Base-by-base conservation (phyloP, 2,329 filamentous ascomycete genomes). In the Arthrocladium fulminans region DNA sequence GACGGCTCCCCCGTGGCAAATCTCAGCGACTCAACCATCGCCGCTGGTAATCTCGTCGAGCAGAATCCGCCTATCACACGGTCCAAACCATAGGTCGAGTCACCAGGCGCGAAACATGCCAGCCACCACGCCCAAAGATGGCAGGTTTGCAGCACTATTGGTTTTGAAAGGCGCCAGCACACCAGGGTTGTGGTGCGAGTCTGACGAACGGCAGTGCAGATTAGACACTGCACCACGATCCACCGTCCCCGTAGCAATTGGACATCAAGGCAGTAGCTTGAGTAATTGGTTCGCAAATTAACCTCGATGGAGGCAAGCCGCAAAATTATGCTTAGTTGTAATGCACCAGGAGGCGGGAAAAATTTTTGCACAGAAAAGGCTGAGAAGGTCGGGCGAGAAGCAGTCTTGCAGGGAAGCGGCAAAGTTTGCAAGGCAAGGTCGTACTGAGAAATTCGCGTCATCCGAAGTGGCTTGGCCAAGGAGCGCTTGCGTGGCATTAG, bases 131-230 rank as follows among this genome's bases (percentile, higher is more conserved):
- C n/a, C 5, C 15, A n/a, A 47, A 30, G 20, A 20, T 9, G 3
- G 10, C 23, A 39, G 19, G 10, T 29, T 19, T 47, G 44, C 32
- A 47, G 34, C 44, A 39, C 44, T 47, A 38, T 47, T 47, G 44
- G 44, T 38, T n/a, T 13, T 27, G 44, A 47, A 39, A 24, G 13
- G 34, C 32, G 44, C 44, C 44, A 47, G 34, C 44, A 32, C 44
- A 47, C 32, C 34, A 47, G 44, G 44, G 29, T 39, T 38, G n/a
- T n/a, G 44, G 44, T 30, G n/a, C 34, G 29, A 47, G 44, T 30
- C 44, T 47, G 32, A 38, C 24, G 44, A 38, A 38, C 19, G 17
- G 22, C 30, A 25, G 34, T 13, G 34, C 22, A 39, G 23, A 37
- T 47, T 38, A 34, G 39, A 22, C 41, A 40, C 22, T 12, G 17